Conservation (phyloP, 371 early-diverging fungal genomes). For the Syncephalastrum racemosum region DNA sequence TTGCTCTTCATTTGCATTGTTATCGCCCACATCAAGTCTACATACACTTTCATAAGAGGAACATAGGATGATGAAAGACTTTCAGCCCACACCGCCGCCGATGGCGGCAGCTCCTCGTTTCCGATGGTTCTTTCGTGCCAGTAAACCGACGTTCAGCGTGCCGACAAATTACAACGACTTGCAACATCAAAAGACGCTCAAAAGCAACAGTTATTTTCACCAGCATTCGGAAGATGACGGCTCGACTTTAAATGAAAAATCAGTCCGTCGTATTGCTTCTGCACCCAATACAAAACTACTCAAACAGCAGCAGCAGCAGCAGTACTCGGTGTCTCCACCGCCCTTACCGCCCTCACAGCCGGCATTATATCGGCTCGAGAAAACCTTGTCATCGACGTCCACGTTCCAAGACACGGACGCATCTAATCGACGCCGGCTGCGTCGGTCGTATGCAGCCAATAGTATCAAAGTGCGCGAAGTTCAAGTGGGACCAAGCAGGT, state of each 20-base stretch:
- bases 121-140: background rate
- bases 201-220: conserved; percentile 21
- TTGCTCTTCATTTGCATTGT: background rate
- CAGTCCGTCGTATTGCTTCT: conserved; percentile 41
- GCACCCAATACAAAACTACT: conserved; percentile 34
- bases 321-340: conserved; percentile 10
- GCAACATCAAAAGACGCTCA: conserved; percentile 16
- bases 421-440: conserved; percentile 6
- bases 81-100: too few species aligned
- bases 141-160: conserved; percentile 7
- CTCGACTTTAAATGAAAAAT: conserved; percentile 10
- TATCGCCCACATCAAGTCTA: background rate
- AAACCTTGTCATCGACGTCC: conserved; percentile 9
- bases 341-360: conserved; percentile 1
- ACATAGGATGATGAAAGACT: background rate
- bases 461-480: conserved; percentile 78
- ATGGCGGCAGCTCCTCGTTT: too few species aligned
- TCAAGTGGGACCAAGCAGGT: conserved; percentile 69
- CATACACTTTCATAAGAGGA: background rate
- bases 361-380: background rate
- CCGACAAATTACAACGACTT: conserved; percentile 17
- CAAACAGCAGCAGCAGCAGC: conserved; percentile 11
- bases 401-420: background rate
- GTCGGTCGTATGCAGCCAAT: conserved; percentile 78
- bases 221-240: too few species aligned